phyloP scores from a whole-genome alignment of 345 rosid genomes.

The Abelmoschus esculentus region DNA sequence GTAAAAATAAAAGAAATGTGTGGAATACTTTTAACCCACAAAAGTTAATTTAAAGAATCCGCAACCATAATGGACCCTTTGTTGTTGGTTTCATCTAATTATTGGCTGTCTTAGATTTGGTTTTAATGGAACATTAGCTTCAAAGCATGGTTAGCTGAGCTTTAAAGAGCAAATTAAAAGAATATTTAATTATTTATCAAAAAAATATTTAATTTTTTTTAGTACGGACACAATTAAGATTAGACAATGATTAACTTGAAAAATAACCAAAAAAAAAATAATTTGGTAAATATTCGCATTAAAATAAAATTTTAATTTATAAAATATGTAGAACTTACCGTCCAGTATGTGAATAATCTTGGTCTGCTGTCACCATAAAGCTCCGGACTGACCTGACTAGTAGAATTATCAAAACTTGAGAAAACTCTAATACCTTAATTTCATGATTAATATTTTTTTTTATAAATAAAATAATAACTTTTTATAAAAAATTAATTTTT shows the following conservation, averaged over 20 bases:
- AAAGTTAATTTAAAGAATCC: conserved; percentile 1
- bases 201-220: too few species aligned
- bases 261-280: too few species aligned
- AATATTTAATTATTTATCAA: too few species aligned
- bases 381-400: conserved; percentile 99
- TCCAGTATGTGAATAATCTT: conserved; percentile 94
- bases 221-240: too few species aligned
- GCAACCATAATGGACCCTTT: neutral
- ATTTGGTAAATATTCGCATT: too few species aligned
- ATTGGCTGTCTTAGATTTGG: neutral
- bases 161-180: neutral
- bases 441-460: too few species aligned
- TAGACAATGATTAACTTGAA: too few species aligned
- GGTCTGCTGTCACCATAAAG: conserved; percentile 97
- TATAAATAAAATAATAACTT: too few species aligned
- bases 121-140: conserved; percentile 2
- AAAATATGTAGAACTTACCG: conserved; percentile 40
- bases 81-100: conserved; percentile 6
- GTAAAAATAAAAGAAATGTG: neutral
- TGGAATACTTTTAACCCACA: neutral
- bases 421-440: neutral
- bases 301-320: neutral
- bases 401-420: conserved; percentile 60
- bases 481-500: too few species aligned
- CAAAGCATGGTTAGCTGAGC: neutral